Evolutionary conservation across 768 basidiomycete species (phyloP), one percentile per base, ranked within the genome.

Genomic region (Lactarius hengduanensis): DNA sequence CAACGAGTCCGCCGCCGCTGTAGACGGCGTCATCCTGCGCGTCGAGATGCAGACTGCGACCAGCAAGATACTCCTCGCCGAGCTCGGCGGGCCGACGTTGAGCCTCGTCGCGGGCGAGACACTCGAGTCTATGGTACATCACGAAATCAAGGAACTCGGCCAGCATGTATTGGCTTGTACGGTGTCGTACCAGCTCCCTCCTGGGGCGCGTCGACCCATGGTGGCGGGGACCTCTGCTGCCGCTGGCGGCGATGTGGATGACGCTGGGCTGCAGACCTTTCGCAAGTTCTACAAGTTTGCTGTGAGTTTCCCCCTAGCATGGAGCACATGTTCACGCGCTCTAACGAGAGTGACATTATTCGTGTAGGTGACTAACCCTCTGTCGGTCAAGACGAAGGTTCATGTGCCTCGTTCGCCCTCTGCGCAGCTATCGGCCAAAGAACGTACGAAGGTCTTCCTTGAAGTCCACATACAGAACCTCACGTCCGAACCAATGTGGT

Each of bases 361-460:
- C 64, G 57, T 56, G 18, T 70, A 96, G 93, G 94, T 95, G 30
- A 90, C 88, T n/a, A 96, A 96, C 71, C 96, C 96, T 1, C 79
- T 98, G 16, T 93, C 93, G 0, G 95, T 98, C 65, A 96, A 96
- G 77, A 97, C 95, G 16, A 96, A 96, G 75, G 92, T 96, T 0
- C 92, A 97, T 74, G 73, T 80, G 2, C 84, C 92, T 1, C 84
- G 83, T 60, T 88, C 91, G 0, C 89, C 93, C 0, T 84, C 90
- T 26, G 88, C 93, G 2, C 68, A 86, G 13, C 78, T 95, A 34
- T 83, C 86, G 7, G 75, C 82, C 3, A 56, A 75, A 3, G 89
- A 92, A 70, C 84, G 92, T 62, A 86, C 91, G 57, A 92, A 92
- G 69, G 82, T 96, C 40, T 95, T 94, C 76, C 86, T 98, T 26